Percentiles rank a stretch among this genome's conserved stretches.
Evolutionary conservation across 1,284 basidiomycete genomes (phyloP).

Genomic region (Cutaneotrichosporon cutaneum): DNA sequence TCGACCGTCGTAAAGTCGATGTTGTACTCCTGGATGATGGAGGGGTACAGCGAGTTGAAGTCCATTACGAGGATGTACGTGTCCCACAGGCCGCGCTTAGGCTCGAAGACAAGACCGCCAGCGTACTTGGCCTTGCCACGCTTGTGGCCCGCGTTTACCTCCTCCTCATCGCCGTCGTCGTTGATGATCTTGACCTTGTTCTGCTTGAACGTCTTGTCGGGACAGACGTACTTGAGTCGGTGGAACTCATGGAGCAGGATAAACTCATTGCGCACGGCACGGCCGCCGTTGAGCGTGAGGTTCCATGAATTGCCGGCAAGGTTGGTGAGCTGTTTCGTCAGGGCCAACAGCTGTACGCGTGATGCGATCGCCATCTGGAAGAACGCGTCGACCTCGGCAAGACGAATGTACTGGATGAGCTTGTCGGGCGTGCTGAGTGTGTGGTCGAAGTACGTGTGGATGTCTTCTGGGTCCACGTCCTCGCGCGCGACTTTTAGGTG

Average conservation of each 20-base stretch:
- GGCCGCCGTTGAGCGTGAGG: slow-evolving; percentile 89
- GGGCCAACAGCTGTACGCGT: slow-evolving; percentile 82
- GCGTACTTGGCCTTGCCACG: slow-evolving; percentile 94
- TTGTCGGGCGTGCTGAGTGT: slow-evolving; percentile 73
- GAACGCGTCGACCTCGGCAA: slow-evolving; percentile 91
- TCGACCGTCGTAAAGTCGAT: slow-evolving; percentile 98
- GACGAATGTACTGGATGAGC: slow-evolving; percentile 81
- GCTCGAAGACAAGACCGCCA: slow-evolving; percentile 96
- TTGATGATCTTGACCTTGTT: slow-evolving; percentile 55
- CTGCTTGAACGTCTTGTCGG: slow-evolving; percentile 80
- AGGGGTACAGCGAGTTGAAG: slow-evolving; percentile 98
- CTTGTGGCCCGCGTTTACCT: slow-evolving; percentile 61
- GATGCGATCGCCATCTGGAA: slow-evolving; percentile 93
- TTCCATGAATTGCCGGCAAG: slow-evolving; percentile 99
- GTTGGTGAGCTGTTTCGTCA: slow-evolving; percentile 93
- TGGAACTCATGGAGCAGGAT: slow-evolving; percentile 99
- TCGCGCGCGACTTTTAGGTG: slow-evolving; percentile 81
- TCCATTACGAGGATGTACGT: slow-evolving; percentile 99
- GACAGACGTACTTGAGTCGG: slow-evolving; percentile 90
- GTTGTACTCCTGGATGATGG: slow-evolving; percentile 99
- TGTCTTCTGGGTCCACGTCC: slow-evolving; percentile 95
- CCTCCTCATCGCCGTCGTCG: slow-evolving; percentile 59
- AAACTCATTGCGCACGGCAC: slow-evolving; percentile 98
- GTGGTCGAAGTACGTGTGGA: slow-evolving; percentile 84
- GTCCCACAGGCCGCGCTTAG: slow-evolving; percentile 95